Conservation (phyloP, 345 rosid genomes). For the Combretum micranthum region DNA sequence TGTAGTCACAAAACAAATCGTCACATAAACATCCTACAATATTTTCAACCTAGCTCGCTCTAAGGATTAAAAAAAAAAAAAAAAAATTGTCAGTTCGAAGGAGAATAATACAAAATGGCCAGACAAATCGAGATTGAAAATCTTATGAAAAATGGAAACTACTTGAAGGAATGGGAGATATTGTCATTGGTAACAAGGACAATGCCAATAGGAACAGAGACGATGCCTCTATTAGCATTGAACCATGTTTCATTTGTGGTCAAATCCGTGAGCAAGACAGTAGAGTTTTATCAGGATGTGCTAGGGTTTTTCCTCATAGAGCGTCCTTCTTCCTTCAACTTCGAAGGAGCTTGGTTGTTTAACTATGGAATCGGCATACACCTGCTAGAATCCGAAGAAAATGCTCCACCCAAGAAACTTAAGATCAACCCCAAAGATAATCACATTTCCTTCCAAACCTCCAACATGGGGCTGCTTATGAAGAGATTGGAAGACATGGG, state of each 20-base stretch:
- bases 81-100: no score
- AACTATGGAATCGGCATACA: conserved; percentile 42
- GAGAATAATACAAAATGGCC: no score
- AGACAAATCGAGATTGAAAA: no score
- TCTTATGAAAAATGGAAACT: no score
- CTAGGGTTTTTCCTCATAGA: conserved; percentile 41
- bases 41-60: no score
- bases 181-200: no score
- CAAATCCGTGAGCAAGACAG: conserved; percentile 26
- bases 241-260: conserved; percentile 43
- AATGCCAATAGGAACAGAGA: no score
- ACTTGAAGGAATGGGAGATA: no score
- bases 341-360: conserved; percentile 52
- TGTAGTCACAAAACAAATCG: no score
- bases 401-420: conserved; percentile 17
- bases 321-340: conserved; percentile 43
- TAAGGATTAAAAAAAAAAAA: no score
- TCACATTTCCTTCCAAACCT: conserved; percentile 42
- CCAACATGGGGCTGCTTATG: conserved; percentile 30
- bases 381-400: conserved; percentile 27
- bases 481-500: conserved; percentile 24
- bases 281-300: conserved; percentile 35
- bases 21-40: no score
- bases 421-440: conserved; percentile 46
- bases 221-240: conserved; percentile 28